A percentile compares a stretch with the other conserved stretches of the same genome.
These are phyloP conservation scores for Crithidia bombi DNA, from an alignment of 208 protist genomes.

Conservation along the genomic window DNA sequence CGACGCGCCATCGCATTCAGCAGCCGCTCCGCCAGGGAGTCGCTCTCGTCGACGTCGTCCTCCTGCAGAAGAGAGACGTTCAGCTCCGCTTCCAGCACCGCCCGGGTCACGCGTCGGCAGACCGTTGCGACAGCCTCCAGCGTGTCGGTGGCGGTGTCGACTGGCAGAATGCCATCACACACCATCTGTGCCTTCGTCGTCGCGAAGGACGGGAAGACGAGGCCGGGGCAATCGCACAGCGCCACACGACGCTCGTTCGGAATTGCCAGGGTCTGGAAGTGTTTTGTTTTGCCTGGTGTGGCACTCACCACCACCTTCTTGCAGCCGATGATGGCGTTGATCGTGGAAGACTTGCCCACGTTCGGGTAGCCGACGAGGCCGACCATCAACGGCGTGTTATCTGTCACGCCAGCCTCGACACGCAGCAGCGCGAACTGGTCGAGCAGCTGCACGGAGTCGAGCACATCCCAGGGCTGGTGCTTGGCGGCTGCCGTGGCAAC, in stretches of 20 bases:
- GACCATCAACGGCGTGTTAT: slow-evolving; percentile 79
- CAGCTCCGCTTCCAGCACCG: slow-evolving; percentile 68
- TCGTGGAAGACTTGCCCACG: slow-evolving; percentile 98
- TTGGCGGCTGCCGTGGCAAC: slow-evolving; percentile 33
- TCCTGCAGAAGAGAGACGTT: slow-evolving; percentile 60
- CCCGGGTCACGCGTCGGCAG: slow-evolving; percentile 60
- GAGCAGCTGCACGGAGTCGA: slow-evolving; percentile 78
- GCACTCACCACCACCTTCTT: slow-evolving; percentile 96
- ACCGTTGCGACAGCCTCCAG: slow-evolving; percentile 68
- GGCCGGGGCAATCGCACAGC: slow-evolving; percentile 98
- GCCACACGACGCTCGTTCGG: slow-evolving; percentile 89
- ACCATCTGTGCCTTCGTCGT: slow-evolving; percentile 95
- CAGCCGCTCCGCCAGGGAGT: slow-evolving; percentile 70
- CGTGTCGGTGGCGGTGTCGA: slow-evolving; percentile 83
- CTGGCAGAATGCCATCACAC: slow-evolving; percentile 96
- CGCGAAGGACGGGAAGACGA: slow-evolving; percentile 96
- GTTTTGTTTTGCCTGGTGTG: slow-evolving; percentile 99
- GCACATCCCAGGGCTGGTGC: slow-evolving; percentile 59
- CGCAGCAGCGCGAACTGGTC: slow-evolving; percentile 76
- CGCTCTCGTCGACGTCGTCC: slow-evolving; percentile 77
- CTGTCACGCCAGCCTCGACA: slow-evolving; percentile 36
- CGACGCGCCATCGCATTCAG: slow-evolving; percentile 76
- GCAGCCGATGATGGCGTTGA: slow-evolving; percentile 95
- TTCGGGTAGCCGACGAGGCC: slow-evolving; percentile 98
- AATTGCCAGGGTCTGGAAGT: slow-evolving; percentile 97